Base-by-base conservation (phyloP, 1,139 yeast genomes). In the Pichia terricola region DNA sequence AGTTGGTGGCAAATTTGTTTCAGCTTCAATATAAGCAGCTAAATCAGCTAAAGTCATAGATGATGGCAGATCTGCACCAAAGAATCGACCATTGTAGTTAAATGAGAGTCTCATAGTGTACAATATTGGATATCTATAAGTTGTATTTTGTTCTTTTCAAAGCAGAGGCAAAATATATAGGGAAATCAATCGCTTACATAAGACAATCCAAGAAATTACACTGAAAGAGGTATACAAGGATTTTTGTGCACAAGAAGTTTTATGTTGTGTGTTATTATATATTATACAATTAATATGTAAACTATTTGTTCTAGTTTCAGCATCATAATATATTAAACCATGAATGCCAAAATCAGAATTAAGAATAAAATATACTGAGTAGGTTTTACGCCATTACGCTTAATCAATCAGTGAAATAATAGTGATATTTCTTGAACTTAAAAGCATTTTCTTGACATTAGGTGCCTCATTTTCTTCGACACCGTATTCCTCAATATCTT, bases 341-440 rank as follows among this genome's bases (percentile, higher is more conserved):
- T 16, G 22, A 16, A 16, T 16, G 22, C 22, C 22, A 16, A 16
- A 16, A 16, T 2, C 2, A 2, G 22, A 16, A 16, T 16, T 16
- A 16, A 30, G 10, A 8, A 30, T 30, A 30, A 30, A 8, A 30
- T 30, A 11, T 30, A 11, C 10, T 30, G 11, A 8, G 11, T 11
- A 30, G 10, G 33, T 11, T 30, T 8, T 30, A 30, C 11, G 11
- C 33, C 33, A 8, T 8, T 11, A 8, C 8, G 33, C 11, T 11
- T 30, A 30, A 11, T 73, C 75, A 38, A 75, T 73, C 27, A 77
- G 78, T 4, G 72, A 69, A 32, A 80, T 45, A 95, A 89, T 85
- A 42, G 94, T 81, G 42, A 89, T 78, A 55, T 80, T 83, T 53
- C 84, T 83, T n/a, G 97, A 95, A 62, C 88, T 88, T 54, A 91